Evolutionary conservation across 306 rosid species (phyloP).

Genomic region (Lagenaria siceraria): DNA sequence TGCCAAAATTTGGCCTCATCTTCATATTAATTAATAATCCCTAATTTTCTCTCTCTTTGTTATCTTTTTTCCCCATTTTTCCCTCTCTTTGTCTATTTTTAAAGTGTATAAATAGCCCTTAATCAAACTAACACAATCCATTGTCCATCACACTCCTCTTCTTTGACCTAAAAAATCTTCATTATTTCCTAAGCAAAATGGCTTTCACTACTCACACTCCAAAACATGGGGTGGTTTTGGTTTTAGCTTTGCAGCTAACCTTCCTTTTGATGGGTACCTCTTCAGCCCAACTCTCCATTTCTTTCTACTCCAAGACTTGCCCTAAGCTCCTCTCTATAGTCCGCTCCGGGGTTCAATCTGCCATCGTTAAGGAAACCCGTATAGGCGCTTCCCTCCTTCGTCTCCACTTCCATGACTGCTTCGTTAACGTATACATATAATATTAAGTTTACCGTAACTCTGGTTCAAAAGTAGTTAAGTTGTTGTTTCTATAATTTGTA

Average conservation of each 20-base stretch:
- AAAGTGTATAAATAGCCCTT: not conserved
- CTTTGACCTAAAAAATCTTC: not conserved
- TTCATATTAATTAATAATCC: not conserved
- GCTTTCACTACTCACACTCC: not conserved
- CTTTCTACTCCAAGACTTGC: constrained; percentile 43
- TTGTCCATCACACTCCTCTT: not conserved
- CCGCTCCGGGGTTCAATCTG: constrained; percentile 31
- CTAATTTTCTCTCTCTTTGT: not conserved
- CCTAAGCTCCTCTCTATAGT: constrained; percentile 35
- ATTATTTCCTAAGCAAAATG: not conserved
- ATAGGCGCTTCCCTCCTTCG: constrained; percentile 78
- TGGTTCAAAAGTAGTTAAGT: not conserved
- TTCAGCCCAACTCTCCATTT: constrained; percentile 35
- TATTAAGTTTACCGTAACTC: not conserved
- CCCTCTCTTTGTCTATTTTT: not conserved
- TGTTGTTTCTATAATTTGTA: not conserved
- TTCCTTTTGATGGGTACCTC: constrained; percentile 7
- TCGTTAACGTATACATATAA: constrained; percentile 40
- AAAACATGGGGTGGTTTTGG: not conserved
- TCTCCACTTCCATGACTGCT: constrained; percentile 75
- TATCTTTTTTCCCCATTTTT: not conserved
- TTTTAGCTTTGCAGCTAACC: not conserved
- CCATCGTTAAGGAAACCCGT: constrained; percentile 46
- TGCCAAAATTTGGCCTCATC: not conserved
- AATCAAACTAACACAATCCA: not conserved